These are phyloP conservation scores for Talaromyces sp. DNA, from an alignment of 2,329 filamentous ascomycete genomes.

Conservation along the genomic window DNA sequence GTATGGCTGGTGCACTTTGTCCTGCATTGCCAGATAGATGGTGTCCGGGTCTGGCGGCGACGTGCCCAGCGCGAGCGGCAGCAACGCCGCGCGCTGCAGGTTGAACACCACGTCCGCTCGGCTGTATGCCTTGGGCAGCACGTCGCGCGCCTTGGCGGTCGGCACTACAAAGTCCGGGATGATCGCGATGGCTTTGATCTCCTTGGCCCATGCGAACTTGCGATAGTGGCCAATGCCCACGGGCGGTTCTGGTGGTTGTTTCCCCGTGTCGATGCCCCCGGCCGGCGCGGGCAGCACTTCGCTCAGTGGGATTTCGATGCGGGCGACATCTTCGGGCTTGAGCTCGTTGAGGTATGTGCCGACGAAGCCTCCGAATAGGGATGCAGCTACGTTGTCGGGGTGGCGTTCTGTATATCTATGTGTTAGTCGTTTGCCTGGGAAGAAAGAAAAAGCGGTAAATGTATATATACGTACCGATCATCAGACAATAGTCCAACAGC, in stretches of 20 bases:
- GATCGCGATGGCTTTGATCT: conserved; percentile 95
- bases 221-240: conserved; percentile 91
- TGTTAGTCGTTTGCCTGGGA: neutral
- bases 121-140: conserved; percentile 74
- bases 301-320: conserved; percentile 87
- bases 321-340: conserved; percentile 78
- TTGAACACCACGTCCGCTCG: conserved; percentile 87
- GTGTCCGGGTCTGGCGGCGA: conserved; percentile 87
- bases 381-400: conserved; percentile 90
- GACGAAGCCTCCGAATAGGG: conserved; percentile 92
- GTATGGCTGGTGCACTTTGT: conserved; percentile 97
- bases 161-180: conserved; percentile 94
- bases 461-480: conserved; percentile 64
- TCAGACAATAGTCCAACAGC: conserved; percentile 91
- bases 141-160: conserved; percentile 84
- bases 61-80: conserved; percentile 82
- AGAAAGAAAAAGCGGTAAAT: no score
- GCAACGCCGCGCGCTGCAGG: conserved; percentile 83
- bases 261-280: conserved; percentile 84
- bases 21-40: conserved; percentile 98
- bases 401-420: conserved; percentile 56
- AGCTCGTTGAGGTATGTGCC: conserved; percentile 94
- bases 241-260: conserved; percentile 81
- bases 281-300: conserved; percentile 89
- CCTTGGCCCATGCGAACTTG: conserved; percentile 86